A percentile compares a stretch with the other conserved stretches of the same genome.
These are phyloP conservation scores for Penicillium sp. DNA, from an alignment of 2,329 filamentous ascomycete genomes.

Conservation along the genomic window DNA sequence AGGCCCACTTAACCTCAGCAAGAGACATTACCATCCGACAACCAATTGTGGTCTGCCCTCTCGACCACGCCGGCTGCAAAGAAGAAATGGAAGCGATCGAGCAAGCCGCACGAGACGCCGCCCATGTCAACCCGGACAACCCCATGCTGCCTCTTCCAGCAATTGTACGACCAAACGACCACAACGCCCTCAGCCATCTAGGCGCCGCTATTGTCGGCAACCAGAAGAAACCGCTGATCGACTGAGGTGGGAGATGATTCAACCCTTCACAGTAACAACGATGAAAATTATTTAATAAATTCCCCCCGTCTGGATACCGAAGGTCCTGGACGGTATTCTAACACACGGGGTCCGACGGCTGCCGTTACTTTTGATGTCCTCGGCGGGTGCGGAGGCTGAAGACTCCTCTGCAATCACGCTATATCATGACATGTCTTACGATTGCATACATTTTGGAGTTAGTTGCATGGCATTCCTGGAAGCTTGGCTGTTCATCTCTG, in stretches of 20 bases:
- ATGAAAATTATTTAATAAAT: conserved; percentile 21
- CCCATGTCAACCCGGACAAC: conserved; percentile 81
- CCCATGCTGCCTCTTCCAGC: conserved; percentile 85
- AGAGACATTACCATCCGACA: conserved; percentile 86
- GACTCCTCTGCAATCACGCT: conserved; percentile 1
- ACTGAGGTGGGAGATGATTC: conserved; percentile 49
- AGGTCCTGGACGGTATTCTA: conserved; percentile 4
- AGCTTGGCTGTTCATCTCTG: conserved; percentile 24
- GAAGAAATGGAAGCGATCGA: conserved; percentile 99
- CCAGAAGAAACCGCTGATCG: conserved; percentile 63
- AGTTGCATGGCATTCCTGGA: conserved; percentile 31
- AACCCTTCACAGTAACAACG: conserved; percentile 19
- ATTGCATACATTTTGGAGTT: conserved; percentile 41
- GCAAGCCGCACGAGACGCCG: conserved; percentile 89
- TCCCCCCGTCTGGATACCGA: conserved; percentile 5
- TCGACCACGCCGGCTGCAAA: conserved; percentile 93
- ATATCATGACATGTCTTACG: conserved; percentile 33
- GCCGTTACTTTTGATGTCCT: not conserved
- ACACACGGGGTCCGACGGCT: conserved; percentile 3
- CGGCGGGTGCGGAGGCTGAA: conserved; percentile 5
- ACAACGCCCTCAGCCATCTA: conserved; percentile 58
- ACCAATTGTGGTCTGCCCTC: conserved; percentile 91
- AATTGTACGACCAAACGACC: conserved; percentile 78
- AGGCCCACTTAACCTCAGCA: conserved; percentile 86
- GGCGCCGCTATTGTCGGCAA: conserved; percentile 64